Evolutionary conservation across 2,329 filamentous ascomycete species (phyloP).

Genomic region (Cladophialophora carrionii): DNA sequence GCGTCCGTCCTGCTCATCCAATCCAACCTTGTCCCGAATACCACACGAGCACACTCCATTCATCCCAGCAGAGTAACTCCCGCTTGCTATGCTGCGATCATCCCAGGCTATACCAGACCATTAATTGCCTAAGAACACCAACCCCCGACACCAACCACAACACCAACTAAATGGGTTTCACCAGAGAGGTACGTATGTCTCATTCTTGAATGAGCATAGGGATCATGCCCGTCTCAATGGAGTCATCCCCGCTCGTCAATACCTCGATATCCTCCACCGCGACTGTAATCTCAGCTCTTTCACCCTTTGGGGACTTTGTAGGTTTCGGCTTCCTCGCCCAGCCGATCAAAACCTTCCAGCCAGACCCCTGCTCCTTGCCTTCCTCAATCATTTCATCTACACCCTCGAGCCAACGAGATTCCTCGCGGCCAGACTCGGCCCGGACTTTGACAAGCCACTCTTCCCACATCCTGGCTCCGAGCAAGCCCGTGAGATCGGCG

Average conservation of each 20-base stretch:
- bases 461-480: conserved; percentile 92
- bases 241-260: conserved; percentile 23
- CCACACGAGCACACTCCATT: background rate
- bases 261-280: conserved; percentile 30
- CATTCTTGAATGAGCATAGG: conserved; percentile 33
- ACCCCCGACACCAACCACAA: background rate
- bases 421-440: conserved; percentile 72
- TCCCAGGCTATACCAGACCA: background rate
- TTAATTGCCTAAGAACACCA: background rate
- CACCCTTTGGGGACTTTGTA: conserved; percentile 12
- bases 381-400: conserved; percentile 63
- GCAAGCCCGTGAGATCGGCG: conserved; percentile 75
- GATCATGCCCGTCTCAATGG: conserved; percentile 30
- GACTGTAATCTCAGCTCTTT: conserved; percentile 31
- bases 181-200: background rate
- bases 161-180: background rate
- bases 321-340: conserved; percentile 58
- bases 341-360: conserved; percentile 64
- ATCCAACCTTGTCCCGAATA: background rate
- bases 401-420: conserved; percentile 55
- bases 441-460: conserved; percentile 90
- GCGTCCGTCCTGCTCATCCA: background rate
- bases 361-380: conserved; percentile 60
- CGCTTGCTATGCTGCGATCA: background rate
- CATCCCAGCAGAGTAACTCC: background rate